Evolutionary conservation across 2,329 filamentous ascomycete species (phyloP), one percentile per base, ranked within the genome.

Genomic region (Cordyceps cateniannulata): DNA sequence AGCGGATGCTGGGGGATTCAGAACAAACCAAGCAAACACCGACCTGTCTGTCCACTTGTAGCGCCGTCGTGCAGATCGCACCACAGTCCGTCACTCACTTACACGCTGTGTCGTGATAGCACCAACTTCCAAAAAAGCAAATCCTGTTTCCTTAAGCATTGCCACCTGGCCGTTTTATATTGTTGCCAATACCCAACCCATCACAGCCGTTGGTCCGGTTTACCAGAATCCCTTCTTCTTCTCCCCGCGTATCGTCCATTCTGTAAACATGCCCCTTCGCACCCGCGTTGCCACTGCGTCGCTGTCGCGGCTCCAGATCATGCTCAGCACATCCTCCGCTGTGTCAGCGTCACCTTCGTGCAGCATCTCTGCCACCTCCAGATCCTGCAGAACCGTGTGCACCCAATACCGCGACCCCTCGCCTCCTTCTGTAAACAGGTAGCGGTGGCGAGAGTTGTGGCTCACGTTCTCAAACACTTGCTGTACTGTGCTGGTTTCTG

Each of bases 331-430:
- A 1, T 45, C 38, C 25, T 47, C 57, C 12, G 48, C 57, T 3
- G 3, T 16, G 9, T 44, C 48, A 18, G 38, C 48, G 5, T 44
- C 57, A 5, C 48, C 57, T 6, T 59, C 48, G 4, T 14, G 18
- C 25, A 59, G n/a, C 27, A 52, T 20, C n/a, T 59, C 35, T 6
- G 25, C 57, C 42, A 20, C 5, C 48, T 52, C 57, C 24, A 59
- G 48, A 12, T 59, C 57, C 7, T 2, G 20, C 12, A 59, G 7
- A 18, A 59, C 57, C 6, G 48, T 44, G 25, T 35, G 20, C 25
- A 59, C 48, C 57, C 57, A 59, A 20, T 44, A 59, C 18, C 57
- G 48, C n/a, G 57, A 59, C 7, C 57, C 57, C 20, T 59, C 57
- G 7, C 57, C 48, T 14, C 20, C 44, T 3, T 59, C 57, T 4